These are phyloP conservation scores for Lactarius deliciosus DNA, from an alignment of 768 basidiomycete species.

Conservation along the genomic window DNA sequence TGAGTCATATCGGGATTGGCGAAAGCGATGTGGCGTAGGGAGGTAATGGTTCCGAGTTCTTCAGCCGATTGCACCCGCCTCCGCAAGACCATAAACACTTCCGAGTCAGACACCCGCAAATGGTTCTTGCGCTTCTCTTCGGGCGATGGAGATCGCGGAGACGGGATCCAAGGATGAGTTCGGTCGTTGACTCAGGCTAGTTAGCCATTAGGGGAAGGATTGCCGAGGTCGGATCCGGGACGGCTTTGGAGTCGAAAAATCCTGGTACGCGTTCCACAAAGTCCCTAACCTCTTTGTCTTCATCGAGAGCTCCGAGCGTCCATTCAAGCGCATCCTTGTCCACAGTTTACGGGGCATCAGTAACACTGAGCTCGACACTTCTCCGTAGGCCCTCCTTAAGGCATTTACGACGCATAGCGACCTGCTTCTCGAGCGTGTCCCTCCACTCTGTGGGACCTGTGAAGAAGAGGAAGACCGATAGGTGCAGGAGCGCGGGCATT, in stretches of 20 bases:
- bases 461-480: constrained; percentile 19
- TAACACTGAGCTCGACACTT: background rate
- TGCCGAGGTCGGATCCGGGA: background rate
- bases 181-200: background rate
- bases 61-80: constrained; percentile 2
- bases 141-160: constrained; percentile 5
- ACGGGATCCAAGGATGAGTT: constrained; percentile 14
- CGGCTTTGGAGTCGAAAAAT: background rate
- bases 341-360: background rate
- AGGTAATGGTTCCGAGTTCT: background rate
- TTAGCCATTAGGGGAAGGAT: too few relatives aligned
- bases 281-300: background rate
- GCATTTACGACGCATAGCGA: background rate
- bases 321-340: background rate
- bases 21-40: background rate
- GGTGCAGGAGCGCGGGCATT: background rate
- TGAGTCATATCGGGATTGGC: background rate
- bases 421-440: background rate
- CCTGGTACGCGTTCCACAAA: constrained; percentile 2
- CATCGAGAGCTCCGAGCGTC: background rate
- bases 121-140: constrained; percentile 1
- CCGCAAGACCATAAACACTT: constrained; percentile 9
- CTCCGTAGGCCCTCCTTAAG: background rate
- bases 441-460: constrained; percentile 3
- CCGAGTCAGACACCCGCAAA: constrained; percentile 3